Conservation (phyloP, 768 basidiomycete genomes). For the Lentinula detonsa region DNA sequence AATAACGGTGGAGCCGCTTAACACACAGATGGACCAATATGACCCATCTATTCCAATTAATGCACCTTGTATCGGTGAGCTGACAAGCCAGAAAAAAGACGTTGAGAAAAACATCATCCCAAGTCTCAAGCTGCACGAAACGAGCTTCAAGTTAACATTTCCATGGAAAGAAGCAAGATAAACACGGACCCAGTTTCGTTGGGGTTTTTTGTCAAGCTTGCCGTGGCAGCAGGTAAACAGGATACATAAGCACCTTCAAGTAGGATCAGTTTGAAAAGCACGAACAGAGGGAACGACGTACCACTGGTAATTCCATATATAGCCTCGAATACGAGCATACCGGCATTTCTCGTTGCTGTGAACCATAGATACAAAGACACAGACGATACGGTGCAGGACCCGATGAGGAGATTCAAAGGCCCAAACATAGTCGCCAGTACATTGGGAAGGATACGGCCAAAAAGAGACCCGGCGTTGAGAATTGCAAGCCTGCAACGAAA, state of each 20-base stretch:
- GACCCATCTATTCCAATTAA: slow-evolving; percentile 7
- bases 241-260: slow-evolving; percentile 5
- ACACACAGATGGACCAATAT: slow-evolving; percentile 12
- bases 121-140: slow-evolving; percentile 5
- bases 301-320: slow-evolving; percentile 13
- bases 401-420: slow-evolving; percentile 11
- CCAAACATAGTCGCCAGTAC: slow-evolving; percentile 10
- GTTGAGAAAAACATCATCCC: slow-evolving; percentile 13
- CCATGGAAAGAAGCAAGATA: background rate
- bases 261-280: background rate
- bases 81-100: slow-evolving; percentile 14
- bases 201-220: slow-evolving; percentile 3
- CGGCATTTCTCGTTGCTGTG: background rate
- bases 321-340: slow-evolving; percentile 11
- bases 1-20: slow-evolving; percentile 10
- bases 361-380: slow-evolving; percentile 11
- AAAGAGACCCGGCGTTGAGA: slow-evolving; percentile 11
- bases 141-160: background rate
- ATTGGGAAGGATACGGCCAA: slow-evolving; percentile 11
- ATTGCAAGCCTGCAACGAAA: slow-evolving; percentile 8
- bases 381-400: slow-evolving; percentile 3
- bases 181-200: slow-evolving; percentile 7
- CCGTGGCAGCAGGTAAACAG: slow-evolving; percentile 3
- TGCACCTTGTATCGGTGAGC: slow-evolving; percentile 14
- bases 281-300: background rate